phyloP scores from a whole-genome alignment of 768 basidiomycete genomes.

The Pleurotus ostreatus region DNA sequence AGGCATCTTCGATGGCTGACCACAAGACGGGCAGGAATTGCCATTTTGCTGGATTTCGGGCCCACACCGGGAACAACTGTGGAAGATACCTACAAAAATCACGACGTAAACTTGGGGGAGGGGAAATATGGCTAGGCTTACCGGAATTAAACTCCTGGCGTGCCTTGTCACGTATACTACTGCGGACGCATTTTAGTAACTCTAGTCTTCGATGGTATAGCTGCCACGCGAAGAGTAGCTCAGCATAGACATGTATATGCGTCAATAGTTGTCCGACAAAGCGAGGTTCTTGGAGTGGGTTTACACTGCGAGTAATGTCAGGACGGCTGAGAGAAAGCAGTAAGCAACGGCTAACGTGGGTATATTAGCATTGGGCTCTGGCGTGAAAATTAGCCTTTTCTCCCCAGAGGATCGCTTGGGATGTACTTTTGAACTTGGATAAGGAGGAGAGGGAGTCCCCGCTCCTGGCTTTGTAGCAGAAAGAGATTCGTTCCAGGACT shows the following conservation, averaged over 20 bases:
- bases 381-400: neutral
- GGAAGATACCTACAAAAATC: constrained; percentile 36
- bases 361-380: neutral
- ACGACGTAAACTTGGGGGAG: constrained; percentile 4
- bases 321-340: neutral
- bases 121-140: constrained; percentile 17
- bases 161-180: constrained; percentile 12
- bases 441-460: neutral
- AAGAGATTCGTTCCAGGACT: constrained; percentile 51
- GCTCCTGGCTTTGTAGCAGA: neutral
- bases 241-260: constrained; percentile 72
- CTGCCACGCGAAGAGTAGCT: constrained; percentile 72
- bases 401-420: neutral
- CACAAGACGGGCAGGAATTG: constrained; percentile 40
- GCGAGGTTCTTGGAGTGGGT: neutral
- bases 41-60: constrained; percentile 26
- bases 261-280: constrained; percentile 10
- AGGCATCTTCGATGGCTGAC: constrained; percentile 38
- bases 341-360: neutral
- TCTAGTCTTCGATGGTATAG: constrained; percentile 68
- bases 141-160: constrained; percentile 26
- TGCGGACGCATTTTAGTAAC: constrained; percentile 61
- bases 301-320: neutral
- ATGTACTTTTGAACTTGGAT: neutral
- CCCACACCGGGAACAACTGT: constrained; percentile 44